phyloP scores from a whole-genome alignment of 2,329 filamentous ascomycete genomes.

The Aquanectria penicillioides region DNA sequence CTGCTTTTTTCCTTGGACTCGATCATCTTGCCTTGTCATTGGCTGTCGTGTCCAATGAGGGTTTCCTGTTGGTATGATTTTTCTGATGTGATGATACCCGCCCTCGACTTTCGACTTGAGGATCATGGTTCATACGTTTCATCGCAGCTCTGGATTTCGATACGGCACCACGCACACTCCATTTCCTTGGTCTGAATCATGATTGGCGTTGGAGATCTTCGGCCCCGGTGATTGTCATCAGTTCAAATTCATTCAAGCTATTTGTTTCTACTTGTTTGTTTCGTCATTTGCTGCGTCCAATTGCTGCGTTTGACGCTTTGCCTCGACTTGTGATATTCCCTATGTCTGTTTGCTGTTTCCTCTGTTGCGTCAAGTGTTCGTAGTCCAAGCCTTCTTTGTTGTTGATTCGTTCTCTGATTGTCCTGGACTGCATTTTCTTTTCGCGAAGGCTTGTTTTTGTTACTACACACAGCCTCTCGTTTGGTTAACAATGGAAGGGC shows the following conservation, averaged over 20 bases:
- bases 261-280: slow-evolving; percentile 40
- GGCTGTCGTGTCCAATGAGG: slow-evolving; percentile 33
- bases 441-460: background rate
- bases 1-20: slow-evolving; percentile 41
- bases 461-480: background rate
- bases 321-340: slow-evolving; percentile 26
- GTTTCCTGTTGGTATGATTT: slow-evolving; percentile 37
- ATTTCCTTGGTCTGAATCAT: slow-evolving; percentile 51
- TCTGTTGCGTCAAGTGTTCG: slow-evolving; percentile 32
- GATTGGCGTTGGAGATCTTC: slow-evolving; percentile 55
- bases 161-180: slow-evolving; percentile 44
- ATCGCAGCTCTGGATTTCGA: slow-evolving; percentile 45
- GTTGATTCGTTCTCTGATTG: slow-evolving; percentile 8
- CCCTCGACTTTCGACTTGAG: slow-evolving; percentile 36
- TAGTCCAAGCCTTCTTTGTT: slow-evolving; percentile 30
- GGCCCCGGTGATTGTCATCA: slow-evolving; percentile 50
- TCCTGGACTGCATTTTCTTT: background rate
- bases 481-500: background rate
- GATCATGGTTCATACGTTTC: slow-evolving; percentile 42
- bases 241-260: slow-evolving; percentile 49
- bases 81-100: slow-evolving; percentile 40
- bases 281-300: slow-evolving; percentile 38
- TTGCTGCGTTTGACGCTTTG: slow-evolving; percentile 37
- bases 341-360: slow-evolving; percentile 31
- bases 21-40: slow-evolving; percentile 39